These are phyloP conservation scores for Starmerella lactis-condensi DNA, from an alignment of 805 yeast species.

Conservation along the genomic window DNA sequence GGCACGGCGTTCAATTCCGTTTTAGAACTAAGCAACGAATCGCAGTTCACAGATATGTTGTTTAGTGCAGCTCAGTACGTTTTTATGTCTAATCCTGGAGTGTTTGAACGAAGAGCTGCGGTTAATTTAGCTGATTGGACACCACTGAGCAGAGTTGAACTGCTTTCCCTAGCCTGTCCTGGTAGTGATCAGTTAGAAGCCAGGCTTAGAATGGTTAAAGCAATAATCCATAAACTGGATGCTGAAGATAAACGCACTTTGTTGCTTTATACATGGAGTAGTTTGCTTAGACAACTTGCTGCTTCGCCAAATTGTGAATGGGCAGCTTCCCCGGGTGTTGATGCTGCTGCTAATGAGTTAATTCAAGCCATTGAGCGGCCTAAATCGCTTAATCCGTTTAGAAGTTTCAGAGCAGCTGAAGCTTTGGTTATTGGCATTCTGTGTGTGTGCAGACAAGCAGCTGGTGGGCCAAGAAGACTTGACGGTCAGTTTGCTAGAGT, in stretches of 20 bases:
- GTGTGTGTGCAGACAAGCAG: no score
- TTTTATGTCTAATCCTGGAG: conserved; percentile 3
- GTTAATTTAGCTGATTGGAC: neutral
- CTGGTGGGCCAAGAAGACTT: no score
- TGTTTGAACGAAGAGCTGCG: conserved; percentile 1
- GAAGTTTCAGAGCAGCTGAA: neutral
- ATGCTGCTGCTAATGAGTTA: neutral
- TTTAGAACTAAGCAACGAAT: neutral
- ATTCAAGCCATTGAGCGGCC: neutral
- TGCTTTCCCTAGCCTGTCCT: conserved; percentile 1
- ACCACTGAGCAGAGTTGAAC: neutral
- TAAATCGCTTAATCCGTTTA: neutral
- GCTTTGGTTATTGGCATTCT: no score
- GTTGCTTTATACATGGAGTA: conserved; percentile 1
- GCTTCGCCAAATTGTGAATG: conserved; percentile 1
- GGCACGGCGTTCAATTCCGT: neutral
- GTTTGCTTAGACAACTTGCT: neutral
- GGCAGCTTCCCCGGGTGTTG: conserved; percentile 1
- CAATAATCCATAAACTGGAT: neutral
- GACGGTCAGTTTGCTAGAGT: no score
- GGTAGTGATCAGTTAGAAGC: neutral
- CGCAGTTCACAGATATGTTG: conserved; percentile 1
- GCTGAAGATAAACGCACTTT: neutral
- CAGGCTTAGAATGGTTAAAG: neutral
- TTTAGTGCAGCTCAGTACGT: conserved; percentile 6